Percentiles rank a stretch among this genome's conserved stretches.
phyloP scores from a whole-genome alignment of 1,284 basidiomycete species.

The Irpex sp. region DNA sequence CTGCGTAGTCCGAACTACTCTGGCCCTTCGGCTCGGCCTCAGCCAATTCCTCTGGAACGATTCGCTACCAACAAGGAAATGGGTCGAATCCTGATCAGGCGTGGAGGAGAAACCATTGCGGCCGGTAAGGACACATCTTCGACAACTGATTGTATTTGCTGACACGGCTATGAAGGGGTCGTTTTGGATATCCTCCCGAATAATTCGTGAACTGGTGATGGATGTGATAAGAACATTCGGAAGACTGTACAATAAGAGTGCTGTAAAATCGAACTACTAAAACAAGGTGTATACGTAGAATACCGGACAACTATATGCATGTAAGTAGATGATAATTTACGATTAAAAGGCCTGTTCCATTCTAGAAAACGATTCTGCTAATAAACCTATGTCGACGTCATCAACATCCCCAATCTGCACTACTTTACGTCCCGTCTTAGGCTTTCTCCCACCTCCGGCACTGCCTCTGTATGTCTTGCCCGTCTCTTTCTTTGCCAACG shows the following conservation, averaged over 20 bases:
- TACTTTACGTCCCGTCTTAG: neutral
- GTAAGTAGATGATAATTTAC: slow-evolving; percentile 10
- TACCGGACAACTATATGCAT: neutral
- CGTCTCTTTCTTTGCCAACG: slow-evolving; percentile 50
- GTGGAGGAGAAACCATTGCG: slow-evolving; percentile 92
- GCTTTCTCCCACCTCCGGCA: slow-evolving; percentile 19
- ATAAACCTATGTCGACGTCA: neutral
- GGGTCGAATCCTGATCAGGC: slow-evolving; percentile 86
- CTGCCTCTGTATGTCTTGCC: slow-evolving; percentile 38
- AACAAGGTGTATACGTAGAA: neutral
- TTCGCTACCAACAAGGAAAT: slow-evolving; percentile 94
- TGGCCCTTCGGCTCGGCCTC: slow-evolving; percentile 40
- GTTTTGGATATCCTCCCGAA: slow-evolving; percentile 6
- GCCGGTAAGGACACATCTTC: slow-evolving; percentile 58
- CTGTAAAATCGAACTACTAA: neutral
- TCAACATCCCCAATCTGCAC: neutral
- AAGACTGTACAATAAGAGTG: neutral
- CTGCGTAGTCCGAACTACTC: slow-evolving; percentile 57
- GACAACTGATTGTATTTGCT: neutral
- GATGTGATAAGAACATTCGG: neutral
- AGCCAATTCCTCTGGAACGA: slow-evolving; percentile 81
- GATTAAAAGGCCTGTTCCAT: slow-evolving; percentile 4
- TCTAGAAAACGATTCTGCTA: neutral
- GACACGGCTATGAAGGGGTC: slow-evolving; percentile 1
- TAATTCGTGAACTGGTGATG: neutral